Base-by-base conservation (phyloP, 2,329 filamentous ascomycete genomes). In the Akanthomyces dipterigenus region DNA sequence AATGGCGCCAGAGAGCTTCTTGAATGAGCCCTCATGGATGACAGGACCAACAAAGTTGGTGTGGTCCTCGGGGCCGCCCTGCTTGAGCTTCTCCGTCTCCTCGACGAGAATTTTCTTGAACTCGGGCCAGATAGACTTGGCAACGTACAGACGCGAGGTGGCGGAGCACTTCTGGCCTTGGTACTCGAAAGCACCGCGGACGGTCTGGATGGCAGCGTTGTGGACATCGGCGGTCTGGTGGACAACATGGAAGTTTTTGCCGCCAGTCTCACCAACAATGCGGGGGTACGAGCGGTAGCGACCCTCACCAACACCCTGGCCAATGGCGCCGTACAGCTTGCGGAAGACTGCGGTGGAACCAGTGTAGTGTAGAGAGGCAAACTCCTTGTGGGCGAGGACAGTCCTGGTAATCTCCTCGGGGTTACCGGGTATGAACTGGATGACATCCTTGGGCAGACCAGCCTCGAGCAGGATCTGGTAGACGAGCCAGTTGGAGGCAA, bases 291-390 rank as follows among this genome's bases (percentile, higher is more conserved):
- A 87, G 65, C 82, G 81, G 78, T 96, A 98, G 63, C 85, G 88
- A 65, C 89, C 91, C 70, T 92, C 86, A 5, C 90, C 89, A 22
- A 96, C 88, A 45, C 90, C 90, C 65, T 83, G 80, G 12, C 91
- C 90, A 69, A 97, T 96, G 73, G 91, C 85, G 20, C 91, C 91
- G 73, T 96, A 96, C 14, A 98, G 81, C 70, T 87, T 86, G 64
- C 91, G 88, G 86, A 98, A 97, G 34, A 98, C 90, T 55, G 87
- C 86, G 0, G 93, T 97, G 78, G 89, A 95, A 64, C 93, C 93
- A 1, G 93, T 98, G 80, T 93, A 98, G 80, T 97, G 92, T 24
- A 98, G 85, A n/a, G 90, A 89, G 9, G 93, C 88, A 69, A 98
- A 95, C 63, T 96, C 81, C 67, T 80, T 85, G 79, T 95, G 91